Evolutionary conservation across 306 rosid genomes (phyloP).

Genomic region (Vigna reflexopilosa): DNA sequence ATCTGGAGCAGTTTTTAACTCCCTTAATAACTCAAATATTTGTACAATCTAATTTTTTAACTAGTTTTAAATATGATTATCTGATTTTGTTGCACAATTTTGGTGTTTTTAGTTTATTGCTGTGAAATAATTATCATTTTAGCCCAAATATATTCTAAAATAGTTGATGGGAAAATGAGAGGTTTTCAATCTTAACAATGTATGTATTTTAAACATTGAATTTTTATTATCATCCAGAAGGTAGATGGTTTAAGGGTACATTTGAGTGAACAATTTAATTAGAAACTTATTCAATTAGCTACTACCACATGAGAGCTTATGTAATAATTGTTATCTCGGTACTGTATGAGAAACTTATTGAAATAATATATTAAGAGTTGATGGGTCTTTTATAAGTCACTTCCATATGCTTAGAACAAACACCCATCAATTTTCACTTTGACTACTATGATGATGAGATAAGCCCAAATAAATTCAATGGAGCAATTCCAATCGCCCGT

Average conservation of each 20-base stretch:
- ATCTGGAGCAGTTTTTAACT: slow-evolving; percentile 14
- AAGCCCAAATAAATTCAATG: too few species aligned
- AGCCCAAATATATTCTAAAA: slow-evolving; percentile 14
- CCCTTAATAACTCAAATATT: slow-evolving; percentile 21
- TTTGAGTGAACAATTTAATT: neutral
- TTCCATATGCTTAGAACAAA: too few species aligned
- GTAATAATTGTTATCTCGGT: neutral
- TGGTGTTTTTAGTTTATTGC: slow-evolving; percentile 23
- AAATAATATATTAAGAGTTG: neutral
- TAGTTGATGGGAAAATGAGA: slow-evolving; percentile 14
- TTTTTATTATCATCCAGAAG: neutral
- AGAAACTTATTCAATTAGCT: neutral
- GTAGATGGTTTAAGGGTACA: neutral
- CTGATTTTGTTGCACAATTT: slow-evolving; percentile 22
- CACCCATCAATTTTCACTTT: too few species aligned
- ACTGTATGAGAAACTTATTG: neutral
- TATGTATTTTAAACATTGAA: slow-evolving; percentile 3
- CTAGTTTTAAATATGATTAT: slow-evolving; percentile 19
- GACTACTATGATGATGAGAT: too few species aligned
- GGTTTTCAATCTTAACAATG: neutral
- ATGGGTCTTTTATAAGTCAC: neutral
- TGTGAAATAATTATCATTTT: slow-evolving; percentile 34
- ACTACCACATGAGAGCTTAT: neutral
- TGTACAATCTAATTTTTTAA: slow-evolving; percentile 25
- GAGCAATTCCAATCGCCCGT: too few species aligned